Evolutionary conservation across 805 yeast genomes (phyloP), one percentile per base, ranked within the genome.

Genomic region (Wickerhamiella qilinensis): DNA sequence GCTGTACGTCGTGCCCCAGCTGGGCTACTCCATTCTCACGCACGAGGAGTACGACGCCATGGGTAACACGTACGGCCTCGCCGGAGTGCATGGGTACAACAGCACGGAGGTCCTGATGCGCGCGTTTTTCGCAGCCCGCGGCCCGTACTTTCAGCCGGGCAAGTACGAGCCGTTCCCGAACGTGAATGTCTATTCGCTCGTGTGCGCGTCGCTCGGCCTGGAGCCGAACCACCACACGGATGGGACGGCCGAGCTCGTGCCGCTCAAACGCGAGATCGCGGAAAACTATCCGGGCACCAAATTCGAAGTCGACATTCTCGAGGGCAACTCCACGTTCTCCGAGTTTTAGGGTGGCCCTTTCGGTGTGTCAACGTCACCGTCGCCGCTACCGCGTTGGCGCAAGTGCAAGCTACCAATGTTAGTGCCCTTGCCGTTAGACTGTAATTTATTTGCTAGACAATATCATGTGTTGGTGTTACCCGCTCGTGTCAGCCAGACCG

Each of bases 31-130:
- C 0, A 56, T 85, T 14, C 68, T 82, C 2, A 80, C 85, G 1
- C 68, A 65, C 40, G 65, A 64, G 16, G 68, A 68, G 41, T 71
- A 73, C 69, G 65, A 67, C 19, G 62, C 62, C 2, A 64, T 65
- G 51, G 56, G 58, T 20, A 55, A 62, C 36, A 64, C 67, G 12
- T 77, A 76, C 52, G 53, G 54, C n/a, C 80, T 83, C 3, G 63
- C 63, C 39, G 95, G 94, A 7, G 79, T 79, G 1, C 93, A 83
- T 56, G 96, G 96, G 2, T 86, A 82, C 55, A 73, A 78, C 51
- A 80, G 78, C 50, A 67, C 77, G 0, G 83, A 77, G 43, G 68
- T 77, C 5, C 60, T 84, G 41, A 85, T 85, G 94, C 62, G 94
- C 37, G 85, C 94, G 0, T 48, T 82, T 8, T 86, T 88, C 54